Evolutionary conservation across 805 yeast species (phyloP).

Genomic region (Candida alai): DNA sequence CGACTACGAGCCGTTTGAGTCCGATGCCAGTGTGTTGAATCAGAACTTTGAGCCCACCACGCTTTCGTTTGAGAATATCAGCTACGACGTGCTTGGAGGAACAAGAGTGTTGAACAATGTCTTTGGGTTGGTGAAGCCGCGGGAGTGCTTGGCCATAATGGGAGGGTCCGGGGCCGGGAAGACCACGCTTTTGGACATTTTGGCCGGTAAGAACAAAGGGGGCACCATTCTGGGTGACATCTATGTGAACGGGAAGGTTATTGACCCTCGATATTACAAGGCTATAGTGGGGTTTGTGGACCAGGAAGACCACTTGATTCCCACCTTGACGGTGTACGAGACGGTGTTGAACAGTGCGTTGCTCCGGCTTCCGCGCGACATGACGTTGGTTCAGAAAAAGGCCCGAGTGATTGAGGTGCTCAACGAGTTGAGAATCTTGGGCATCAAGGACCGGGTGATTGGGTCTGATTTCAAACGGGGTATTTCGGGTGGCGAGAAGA

Average conservation of each 20-base stretch:
- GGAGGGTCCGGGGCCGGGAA: slow-evolving; percentile 99
- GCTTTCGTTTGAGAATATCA: slow-evolving; percentile 69
- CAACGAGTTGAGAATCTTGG: slow-evolving; percentile 76
- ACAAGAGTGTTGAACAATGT: slow-evolving; percentile 56
- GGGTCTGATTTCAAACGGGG: slow-evolving; percentile 91
- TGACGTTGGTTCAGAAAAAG: slow-evolving; percentile 72
- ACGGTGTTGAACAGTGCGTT: slow-evolving; percentile 91
- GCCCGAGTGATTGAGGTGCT: slow-evolving; percentile 81
- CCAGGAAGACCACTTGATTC: slow-evolving; percentile 87
- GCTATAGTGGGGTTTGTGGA: slow-evolving; percentile 90
- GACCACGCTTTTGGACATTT: slow-evolving; percentile 85
- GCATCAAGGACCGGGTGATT: slow-evolving; percentile 78
- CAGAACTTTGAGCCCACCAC: slow-evolving; percentile 62
- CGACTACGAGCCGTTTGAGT: slow-evolving; percentile 24
- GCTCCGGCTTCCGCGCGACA: slow-evolving; percentile 74
- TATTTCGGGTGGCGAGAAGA: slow-evolving; percentile 63
- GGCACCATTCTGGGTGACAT: slow-evolving; percentile 69
- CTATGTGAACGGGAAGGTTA: slow-evolving; percentile 66
- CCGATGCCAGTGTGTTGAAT: slow-evolving; percentile 40
- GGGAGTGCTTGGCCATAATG: slow-evolving; percentile 92
- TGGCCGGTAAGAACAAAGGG: slow-evolving; percentile 82
- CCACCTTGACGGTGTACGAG: slow-evolving; percentile 93
- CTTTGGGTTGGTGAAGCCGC: slow-evolving; percentile 77
- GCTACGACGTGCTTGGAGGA: slow-evolving; percentile 49
- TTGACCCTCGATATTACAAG: slow-evolving; percentile 45